These are phyloP conservation scores for Letharia lupina DNA, from an alignment of 495 filamentous ascomycete genomes.

Conservation along the genomic window DNA sequence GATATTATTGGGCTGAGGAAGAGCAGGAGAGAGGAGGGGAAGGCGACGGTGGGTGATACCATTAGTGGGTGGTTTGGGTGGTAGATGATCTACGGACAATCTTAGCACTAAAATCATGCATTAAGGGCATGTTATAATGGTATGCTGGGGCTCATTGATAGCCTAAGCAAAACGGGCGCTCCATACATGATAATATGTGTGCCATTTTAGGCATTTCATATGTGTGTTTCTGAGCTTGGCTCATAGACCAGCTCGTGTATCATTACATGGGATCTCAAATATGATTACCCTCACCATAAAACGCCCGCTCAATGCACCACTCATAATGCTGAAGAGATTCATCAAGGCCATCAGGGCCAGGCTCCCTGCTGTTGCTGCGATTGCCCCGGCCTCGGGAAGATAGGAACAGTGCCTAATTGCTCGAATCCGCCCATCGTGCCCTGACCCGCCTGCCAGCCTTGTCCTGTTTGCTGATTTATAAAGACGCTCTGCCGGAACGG, in stretches of 20 bases:
- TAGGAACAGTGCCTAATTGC: slow-evolving; percentile 65
- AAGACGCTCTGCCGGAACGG: slow-evolving; percentile 87
- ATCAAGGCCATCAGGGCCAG: slow-evolving; percentile 19
- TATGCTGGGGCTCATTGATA: not conserved
- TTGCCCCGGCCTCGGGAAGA: slow-evolving; percentile 75
- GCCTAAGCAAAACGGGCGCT: not conserved
- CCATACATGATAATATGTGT: not conserved
- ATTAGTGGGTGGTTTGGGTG: slow-evolving; percentile 44
- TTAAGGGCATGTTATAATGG: not conserved
- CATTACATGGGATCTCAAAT: slow-evolving; percentile 3
- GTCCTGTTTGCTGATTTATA: slow-evolving; percentile 76
- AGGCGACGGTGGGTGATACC: slow-evolving; percentile 44
- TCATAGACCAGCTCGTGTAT: not conserved
- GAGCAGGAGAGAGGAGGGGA: slow-evolving; percentile 51
- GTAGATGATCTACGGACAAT: not conserved
- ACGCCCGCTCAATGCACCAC: slow-evolving; percentile 16
- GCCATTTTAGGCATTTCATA: not conserved
- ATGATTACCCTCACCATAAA: not conserved
- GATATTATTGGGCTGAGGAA: slow-evolving; percentile 47
- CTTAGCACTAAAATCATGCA: not conserved
- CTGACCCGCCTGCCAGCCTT: slow-evolving; percentile 75
- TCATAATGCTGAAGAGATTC: slow-evolving; percentile 5
- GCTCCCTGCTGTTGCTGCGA: slow-evolving; percentile 25
- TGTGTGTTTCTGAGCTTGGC: not conserved
- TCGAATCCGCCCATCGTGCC: slow-evolving; percentile 83